A percentile compares a stretch with the other conserved stretches of the same genome.
Evolutionary conservation across 2,329 filamentous ascomycete genomes (phyloP).

Genomic region (Nothophoma quercina): DNA sequence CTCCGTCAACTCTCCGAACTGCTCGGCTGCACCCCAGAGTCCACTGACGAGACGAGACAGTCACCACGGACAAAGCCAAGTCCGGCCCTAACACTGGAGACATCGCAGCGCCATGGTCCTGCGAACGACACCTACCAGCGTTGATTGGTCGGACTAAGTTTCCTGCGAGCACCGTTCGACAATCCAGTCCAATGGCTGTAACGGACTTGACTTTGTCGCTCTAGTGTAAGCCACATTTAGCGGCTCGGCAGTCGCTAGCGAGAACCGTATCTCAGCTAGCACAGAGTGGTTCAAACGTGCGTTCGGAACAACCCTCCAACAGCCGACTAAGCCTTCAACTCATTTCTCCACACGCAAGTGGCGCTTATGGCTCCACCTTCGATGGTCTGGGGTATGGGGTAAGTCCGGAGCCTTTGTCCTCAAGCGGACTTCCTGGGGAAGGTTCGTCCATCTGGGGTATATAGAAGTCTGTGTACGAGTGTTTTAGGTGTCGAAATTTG

Average conservation of each 20-base stretch:
- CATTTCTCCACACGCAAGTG: not conserved
- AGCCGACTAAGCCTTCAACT: not conserved
- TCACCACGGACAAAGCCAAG: slow-evolving; percentile 1
- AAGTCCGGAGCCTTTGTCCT: slow-evolving; percentile 29
- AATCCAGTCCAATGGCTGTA: too few relatives aligned
- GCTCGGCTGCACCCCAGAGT: too few relatives aligned
- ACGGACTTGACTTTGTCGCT: slow-evolving; percentile 24
- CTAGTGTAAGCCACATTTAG: slow-evolving; percentile 9
- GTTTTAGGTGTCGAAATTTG: slow-evolving; percentile 1
- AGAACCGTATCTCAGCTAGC: not conserved
- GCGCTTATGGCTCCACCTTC: not conserved
- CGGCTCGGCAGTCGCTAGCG: not conserved
- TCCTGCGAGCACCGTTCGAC: not conserved
- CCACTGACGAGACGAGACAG: too few relatives aligned
- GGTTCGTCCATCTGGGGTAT: slow-evolving; percentile 27
- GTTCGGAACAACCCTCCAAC: not conserved
- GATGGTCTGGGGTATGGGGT: slow-evolving; percentile 27
- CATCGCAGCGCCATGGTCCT: too few relatives aligned
- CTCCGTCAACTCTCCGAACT: not conserved
- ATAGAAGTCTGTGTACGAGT: slow-evolving; percentile 11
- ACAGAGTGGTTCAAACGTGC: not conserved
- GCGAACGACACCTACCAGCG: too few relatives aligned
- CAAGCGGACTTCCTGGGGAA: slow-evolving; percentile 28
- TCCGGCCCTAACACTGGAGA: too few relatives aligned
- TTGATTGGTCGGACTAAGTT: not conserved